Evolutionary conservation across 805 yeast genomes (phyloP).

Genomic region (Cyberlindnera petersonii): DNA sequence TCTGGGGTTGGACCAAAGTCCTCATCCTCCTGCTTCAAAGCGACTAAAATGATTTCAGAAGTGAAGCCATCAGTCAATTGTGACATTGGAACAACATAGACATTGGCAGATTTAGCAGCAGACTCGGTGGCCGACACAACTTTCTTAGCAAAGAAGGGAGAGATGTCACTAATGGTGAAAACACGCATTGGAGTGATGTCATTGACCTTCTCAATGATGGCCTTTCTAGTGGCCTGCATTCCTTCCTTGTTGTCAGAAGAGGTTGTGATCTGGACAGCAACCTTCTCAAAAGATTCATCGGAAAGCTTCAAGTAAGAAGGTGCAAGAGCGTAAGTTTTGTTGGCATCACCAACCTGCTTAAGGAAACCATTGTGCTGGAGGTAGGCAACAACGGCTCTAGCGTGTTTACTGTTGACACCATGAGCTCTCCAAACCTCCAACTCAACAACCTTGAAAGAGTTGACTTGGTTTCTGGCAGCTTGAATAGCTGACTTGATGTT

Average conservation of each 20-base stretch:
- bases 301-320: slow-evolving; percentile 46
- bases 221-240: slow-evolving; percentile 62
- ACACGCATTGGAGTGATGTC: slow-evolving; percentile 65
- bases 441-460: slow-evolving; percentile 55
- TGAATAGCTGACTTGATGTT: slow-evolving; percentile 60
- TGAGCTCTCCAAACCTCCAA: slow-evolving; percentile 89
- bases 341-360: slow-evolving; percentile 35
- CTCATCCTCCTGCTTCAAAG: slow-evolving; percentile 41
- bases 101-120: slow-evolving; percentile 43
- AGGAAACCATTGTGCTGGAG: slow-evolving; percentile 52
- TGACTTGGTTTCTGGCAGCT: slow-evolving; percentile 56
- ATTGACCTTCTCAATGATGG: slow-evolving; percentile 71
- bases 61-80: slow-evolving; percentile 40
- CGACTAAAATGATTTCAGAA: slow-evolving; percentile 51
- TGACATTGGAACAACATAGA: slow-evolving; percentile 59
- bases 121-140: slow-evolving; percentile 39
- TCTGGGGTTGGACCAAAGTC: slow-evolving; percentile 71
- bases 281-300: slow-evolving; percentile 37
- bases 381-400: slow-evolving; percentile 66
- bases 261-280: slow-evolving; percentile 61
- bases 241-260: slow-evolving; percentile 42
- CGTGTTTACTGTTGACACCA: slow-evolving; percentile 73
- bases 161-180: slow-evolving; percentile 57
- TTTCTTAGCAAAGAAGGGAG: slow-evolving; percentile 50
- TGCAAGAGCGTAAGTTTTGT: slow-evolving; percentile 42